Evolutionary conservation across 495 filamentous ascomycete genomes (phyloP), one percentile per base, ranked within the genome.

Genomic region (Apiosordaria backusii): DNA sequence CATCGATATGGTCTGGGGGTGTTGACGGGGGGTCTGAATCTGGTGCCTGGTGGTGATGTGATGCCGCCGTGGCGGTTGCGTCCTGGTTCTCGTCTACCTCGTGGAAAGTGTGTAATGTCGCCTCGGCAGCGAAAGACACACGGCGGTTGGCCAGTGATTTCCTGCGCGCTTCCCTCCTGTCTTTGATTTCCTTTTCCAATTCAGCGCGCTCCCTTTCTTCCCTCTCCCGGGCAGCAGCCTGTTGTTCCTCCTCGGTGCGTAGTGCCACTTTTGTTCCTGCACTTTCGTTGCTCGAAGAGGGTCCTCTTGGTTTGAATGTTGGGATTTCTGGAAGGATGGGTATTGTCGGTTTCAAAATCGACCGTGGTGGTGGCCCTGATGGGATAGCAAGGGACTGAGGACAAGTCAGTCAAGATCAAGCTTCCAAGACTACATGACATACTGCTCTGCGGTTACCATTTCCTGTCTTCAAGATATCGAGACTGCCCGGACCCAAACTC

Each of bases 81-180:
- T 96, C 92, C 66, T 92, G 91, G 66, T 88, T 85, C 63, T 94
- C 89, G 70, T 98, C 94, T 3, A 96, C 86, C 61, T 97, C 93
- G 73, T 97, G 93, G 87, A 96, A 99, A 3, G 95, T 99, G 74
- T 99, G 95, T 35, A 99, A 80, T 9, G 95, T 99, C 16, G 95
- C 95, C 77, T 99, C 95, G 1, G 95, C 95, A 4, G 95, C 95
- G 74, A 99, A 99, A 0, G 94, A 97, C 50, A 99, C 95, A 65
- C 95, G 87, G 71, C 96, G 90, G 77, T 95, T 94, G 35, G 91
- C 92, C 67, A 97, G 85, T 1, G 93, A 97, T 71, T 97, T 97
- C 53, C 95, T 85, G 58, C 96, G 87, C 29, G 92, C 93, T 65
- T 95, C 95, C 64, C 92, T 82, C 29, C 89, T 84, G 62, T 91